These are phyloP conservation scores for Spirogloea muscicola DNA, from an alignment of 139 green algal genomes.

Conservation along the genomic window DNA sequence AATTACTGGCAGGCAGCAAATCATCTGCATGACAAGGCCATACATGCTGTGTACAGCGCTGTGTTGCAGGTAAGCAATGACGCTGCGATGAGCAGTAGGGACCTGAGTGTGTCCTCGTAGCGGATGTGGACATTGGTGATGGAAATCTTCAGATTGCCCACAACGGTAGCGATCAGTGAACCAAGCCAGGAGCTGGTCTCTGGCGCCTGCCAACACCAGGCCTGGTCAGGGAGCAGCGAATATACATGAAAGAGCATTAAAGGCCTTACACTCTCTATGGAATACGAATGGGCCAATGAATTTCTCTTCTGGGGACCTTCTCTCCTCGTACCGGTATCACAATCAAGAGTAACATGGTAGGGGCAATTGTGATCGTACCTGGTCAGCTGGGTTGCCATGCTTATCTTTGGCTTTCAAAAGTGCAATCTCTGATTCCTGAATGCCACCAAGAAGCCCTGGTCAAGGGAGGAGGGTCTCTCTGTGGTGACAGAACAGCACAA, in stretches of 20 bases:
- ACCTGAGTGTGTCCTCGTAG: slow-evolving; percentile 60
- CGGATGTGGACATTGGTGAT: slow-evolving; percentile 93
- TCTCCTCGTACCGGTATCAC: too few relatives aligned
- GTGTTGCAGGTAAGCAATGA: not conserved
- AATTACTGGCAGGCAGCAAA: not conserved
- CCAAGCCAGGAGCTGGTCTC: slow-evolving; percentile 29
- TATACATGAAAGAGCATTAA: too few relatives aligned
- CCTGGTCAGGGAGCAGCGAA: too few relatives aligned
- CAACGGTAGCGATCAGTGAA: slow-evolving; percentile 43
- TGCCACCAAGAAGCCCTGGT: slow-evolving; percentile 1
- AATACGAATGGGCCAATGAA: too few relatives aligned
- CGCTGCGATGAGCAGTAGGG: not conserved
- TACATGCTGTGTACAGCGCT: not conserved
- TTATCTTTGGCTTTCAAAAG: slow-evolving; percentile 35
- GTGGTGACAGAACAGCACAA: too few relatives aligned
- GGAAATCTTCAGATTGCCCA: slow-evolving; percentile 75
- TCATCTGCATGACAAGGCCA: not conserved
- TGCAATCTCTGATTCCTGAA: slow-evolving; percentile 34
- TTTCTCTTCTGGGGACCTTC: too few relatives aligned
- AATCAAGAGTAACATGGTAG: not conserved
- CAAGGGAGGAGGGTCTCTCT: too few relatives aligned
- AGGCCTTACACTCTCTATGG: too few relatives aligned
- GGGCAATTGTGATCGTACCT: not conserved
- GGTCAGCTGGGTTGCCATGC: not conserved
- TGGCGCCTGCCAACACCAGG: slow-evolving; percentile 15